These are phyloP conservation scores for Microglena sp. DNA, from an alignment of 139 green algal species.

Conservation along the genomic window DNA sequence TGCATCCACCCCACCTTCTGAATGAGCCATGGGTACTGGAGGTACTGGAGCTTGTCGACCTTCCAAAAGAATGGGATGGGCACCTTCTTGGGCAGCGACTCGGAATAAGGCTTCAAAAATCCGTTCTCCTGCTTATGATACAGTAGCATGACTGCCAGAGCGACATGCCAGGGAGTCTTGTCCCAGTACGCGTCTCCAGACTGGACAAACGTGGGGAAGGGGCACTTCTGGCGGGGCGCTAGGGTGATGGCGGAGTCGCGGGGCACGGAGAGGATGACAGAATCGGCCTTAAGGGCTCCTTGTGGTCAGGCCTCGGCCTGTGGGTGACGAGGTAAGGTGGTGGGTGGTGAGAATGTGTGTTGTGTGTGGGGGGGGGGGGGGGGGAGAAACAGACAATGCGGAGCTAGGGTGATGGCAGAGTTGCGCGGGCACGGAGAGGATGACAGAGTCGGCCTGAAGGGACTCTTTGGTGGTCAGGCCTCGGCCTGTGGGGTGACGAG, in stretches of 20 bases:
- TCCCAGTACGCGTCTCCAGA: slow-evolving; percentile 36
- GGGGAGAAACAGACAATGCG: no score
- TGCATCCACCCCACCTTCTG: slow-evolving; percentile 33
- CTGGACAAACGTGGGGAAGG: slow-evolving; percentile 8
- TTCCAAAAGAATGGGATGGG: slow-evolving; percentile 60
- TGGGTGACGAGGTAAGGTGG: no score
- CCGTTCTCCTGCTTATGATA: slow-evolving; percentile 31
- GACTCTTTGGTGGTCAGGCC: no score
- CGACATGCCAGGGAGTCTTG: slow-evolving; percentile 49
- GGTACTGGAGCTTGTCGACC: slow-evolving; percentile 34
- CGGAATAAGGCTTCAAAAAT: slow-evolving; percentile 41
- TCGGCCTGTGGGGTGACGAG: no score
- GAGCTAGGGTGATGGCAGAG: no score
- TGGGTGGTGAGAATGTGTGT: no score
- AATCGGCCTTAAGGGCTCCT: slow-evolving; percentile 30
- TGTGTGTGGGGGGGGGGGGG: no score
- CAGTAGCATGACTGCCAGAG: slow-evolving; percentile 64
- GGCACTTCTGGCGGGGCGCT: slow-evolving; percentile 40
- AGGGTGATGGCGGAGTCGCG: slow-evolving; percentile 41
- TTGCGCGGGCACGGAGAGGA: no score
- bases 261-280: slow-evolving; percentile 57
- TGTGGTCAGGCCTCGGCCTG: no score
- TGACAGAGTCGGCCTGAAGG: no score
- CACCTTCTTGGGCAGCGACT: slow-evolving; percentile 49
- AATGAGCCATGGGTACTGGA: slow-evolving; percentile 54